phyloP scores from a whole-genome alignment of 495 filamentous ascomycete species.

The Neurospora discreta region DNA sequence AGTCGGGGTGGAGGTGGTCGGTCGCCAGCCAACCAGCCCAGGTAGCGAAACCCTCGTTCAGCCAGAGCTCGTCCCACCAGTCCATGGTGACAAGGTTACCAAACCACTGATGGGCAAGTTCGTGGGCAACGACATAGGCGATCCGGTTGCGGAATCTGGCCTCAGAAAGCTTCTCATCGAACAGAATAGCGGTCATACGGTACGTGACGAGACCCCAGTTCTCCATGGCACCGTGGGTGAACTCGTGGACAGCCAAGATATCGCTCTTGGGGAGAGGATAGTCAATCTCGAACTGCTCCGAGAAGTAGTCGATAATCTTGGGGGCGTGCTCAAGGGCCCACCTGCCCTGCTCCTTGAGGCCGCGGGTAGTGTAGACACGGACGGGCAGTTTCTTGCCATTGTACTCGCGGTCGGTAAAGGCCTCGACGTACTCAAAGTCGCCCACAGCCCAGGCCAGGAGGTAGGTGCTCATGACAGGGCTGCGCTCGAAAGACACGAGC shows the following conservation, averaged over 20 bases:
- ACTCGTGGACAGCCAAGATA: conserved; percentile 92
- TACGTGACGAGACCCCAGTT: conserved; percentile 98
- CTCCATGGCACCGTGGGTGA: conserved; percentile 52
- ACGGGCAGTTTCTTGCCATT: conserved; percentile 84
- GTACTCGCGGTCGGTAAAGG: conserved; percentile 76
- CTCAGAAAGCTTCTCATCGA: conserved; percentile 84
- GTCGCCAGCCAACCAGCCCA: conserved; percentile 95
- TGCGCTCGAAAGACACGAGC: conserved; percentile 71
- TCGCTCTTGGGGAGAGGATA: conserved; percentile 95
- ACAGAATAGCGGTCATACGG: conserved; percentile 83
- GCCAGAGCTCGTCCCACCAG: conserved; percentile 92
- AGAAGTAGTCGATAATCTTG: conserved; percentile 89
- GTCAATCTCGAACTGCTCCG: conserved; percentile 85
- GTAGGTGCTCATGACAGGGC: conserved; percentile 95
- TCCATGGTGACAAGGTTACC: conserved; percentile 89
- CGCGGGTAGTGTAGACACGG: conserved; percentile 86
- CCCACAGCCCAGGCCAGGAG: conserved; percentile 92
- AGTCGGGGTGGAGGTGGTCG: conserved; percentile 85
- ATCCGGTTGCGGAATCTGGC: conserved; percentile 79
- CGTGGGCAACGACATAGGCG: conserved; percentile 89
- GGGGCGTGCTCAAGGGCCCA: conserved; percentile 81
- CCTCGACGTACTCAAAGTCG: conserved; percentile 93
- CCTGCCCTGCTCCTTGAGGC: conserved; percentile 75
- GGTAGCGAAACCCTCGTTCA: conserved; percentile 95
- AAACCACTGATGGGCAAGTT: conserved; percentile 98